Base-by-base conservation (phyloP, 208 protist genomes). In the Trypanosomatidae sp. region DNA sequence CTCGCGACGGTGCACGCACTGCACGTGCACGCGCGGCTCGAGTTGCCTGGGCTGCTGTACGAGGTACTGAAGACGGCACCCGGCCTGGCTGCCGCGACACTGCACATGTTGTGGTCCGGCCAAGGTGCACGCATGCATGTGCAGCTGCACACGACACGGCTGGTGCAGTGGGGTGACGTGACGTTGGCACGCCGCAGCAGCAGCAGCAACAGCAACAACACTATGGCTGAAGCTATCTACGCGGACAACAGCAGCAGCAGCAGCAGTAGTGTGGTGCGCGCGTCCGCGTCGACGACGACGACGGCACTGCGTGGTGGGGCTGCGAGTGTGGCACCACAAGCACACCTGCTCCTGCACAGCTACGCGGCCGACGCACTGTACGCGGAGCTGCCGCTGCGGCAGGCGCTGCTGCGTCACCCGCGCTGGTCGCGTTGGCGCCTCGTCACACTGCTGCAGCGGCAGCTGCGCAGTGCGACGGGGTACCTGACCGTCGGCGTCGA, bases 51-150 rank as follows among this genome's bases (percentile, higher is more conserved):
- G 7, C 46, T 86, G 41, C 60, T 86, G 46, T 90, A 86, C 48
- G 81, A 90, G 35, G 67, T 81, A 16, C 39, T 86, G 8, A 90
- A 90, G 59, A 86, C 83, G 54, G 55, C 56, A 26, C 81, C 81
- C 7, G 81, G 70, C 21, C 61, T 90, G 46, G 30, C 71, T 3
- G 81, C 75, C 23, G 81, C 73, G 45, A 66, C 68, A 3, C 33
- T 90, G 16, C 65, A 84, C 48, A 50, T 71, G 0, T 85, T 90
- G 49, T 81, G 68, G 70, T 61, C 65, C 0, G 65, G 68, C 38
- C 63, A 68, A 7, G 60, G 71, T 3, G 43, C 71, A 6, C 52
- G 62, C 4, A 66, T 82, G 58, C 63, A 79, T 43, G 49, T 87
- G 53, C 59, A 54, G n/a, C 53, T 47, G 48, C 56, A 44, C 25